These are phyloP conservation scores for Dictyostelium discoideum DNA, from an alignment of 78 protist species.

Conservation along the genomic window DNA sequence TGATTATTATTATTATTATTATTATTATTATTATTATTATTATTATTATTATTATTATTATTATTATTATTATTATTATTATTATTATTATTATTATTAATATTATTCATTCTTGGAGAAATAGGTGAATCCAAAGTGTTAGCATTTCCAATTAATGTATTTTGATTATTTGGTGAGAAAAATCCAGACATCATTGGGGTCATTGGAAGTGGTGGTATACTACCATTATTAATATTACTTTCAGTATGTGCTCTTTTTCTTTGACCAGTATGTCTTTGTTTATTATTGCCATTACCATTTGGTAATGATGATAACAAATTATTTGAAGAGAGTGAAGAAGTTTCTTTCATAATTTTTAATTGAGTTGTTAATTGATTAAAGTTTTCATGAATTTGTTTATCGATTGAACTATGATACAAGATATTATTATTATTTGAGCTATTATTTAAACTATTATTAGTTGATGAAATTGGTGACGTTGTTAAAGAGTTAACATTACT, in stretches of 20 bases:
- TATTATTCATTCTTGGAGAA: not conserved
- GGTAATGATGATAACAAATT: not conserved
- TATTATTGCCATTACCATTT: not conserved
- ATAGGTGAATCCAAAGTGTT: not conserved
- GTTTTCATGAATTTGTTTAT: slow-evolving; percentile 46
- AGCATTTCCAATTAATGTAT: not conserved
- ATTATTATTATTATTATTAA: not conserved
- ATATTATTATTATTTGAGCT: slow-evolving; percentile 4
- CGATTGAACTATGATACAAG: slow-evolving; percentile 4
- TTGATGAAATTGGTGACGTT: not conserved
- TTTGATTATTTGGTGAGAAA: not conserved
- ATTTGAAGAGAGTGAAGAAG: not conserved
- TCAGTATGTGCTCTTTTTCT: slow-evolving; percentile 7
- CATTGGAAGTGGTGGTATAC: slow-evolving; percentile 41
- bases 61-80: not conserved
- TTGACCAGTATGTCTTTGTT: not conserved
- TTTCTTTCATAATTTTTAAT: slow-evolving; percentile 18
- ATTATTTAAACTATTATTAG: slow-evolving; percentile 19
- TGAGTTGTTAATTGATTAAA: slow-evolving; percentile 46
- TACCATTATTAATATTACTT: not conserved
- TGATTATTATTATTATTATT: too few species aligned
- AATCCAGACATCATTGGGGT: slow-evolving; percentile 8
- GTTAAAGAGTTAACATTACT: not conserved
- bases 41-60: not conserved
- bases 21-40: too few species aligned